Evolutionary conservation across 768 basidiomycete genomes (phyloP).

Genomic region (Tylopilus balloui): DNA sequence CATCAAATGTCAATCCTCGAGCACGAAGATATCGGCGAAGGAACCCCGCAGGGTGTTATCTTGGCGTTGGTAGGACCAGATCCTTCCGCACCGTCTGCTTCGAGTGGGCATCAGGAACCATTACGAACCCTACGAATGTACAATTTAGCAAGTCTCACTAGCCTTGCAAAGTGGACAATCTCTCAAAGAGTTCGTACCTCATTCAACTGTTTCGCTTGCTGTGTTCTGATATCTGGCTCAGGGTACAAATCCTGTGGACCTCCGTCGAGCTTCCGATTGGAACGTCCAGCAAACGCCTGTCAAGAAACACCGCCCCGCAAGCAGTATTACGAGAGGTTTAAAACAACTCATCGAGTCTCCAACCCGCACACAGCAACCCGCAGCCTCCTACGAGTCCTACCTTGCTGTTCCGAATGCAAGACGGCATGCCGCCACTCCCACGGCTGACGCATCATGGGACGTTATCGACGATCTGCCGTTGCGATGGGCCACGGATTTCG

Average conservation of each 20-base stretch:
- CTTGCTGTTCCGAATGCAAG: conserved; percentile 29
- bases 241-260: conserved; percentile 59
- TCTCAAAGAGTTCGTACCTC: conserved; percentile 52
- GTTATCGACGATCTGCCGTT: conserved; percentile 67
- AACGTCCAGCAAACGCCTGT: conserved; percentile 45
- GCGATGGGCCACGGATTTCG: conserved; percentile 85
- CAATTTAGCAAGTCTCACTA: conserved; percentile 69
- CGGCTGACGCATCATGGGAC: conserved; percentile 62
- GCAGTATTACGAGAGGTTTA: conserved; percentile 58
- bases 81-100: conserved; percentile 37
- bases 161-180: conserved; percentile 69
- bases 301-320: conserved; percentile 47
- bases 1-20: conserved; percentile 77
- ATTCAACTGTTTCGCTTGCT: not conserved
- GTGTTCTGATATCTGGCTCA: conserved; percentile 23
- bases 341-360: conserved; percentile 50
- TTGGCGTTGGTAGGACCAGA: conserved; percentile 70
- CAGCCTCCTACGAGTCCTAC: conserved; percentile 27
- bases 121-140: conserved; percentile 72
- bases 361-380: conserved; percentile 25
- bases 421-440: conserved; percentile 26
- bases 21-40: conserved; percentile 50
- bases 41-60: conserved; percentile 67
- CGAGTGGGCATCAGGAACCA: conserved; percentile 50
- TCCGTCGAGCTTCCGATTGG: conserved; percentile 49